Evolutionary conservation across 352 stramenopile species (phyloP).

Genomic region (Phytophthora rubi): DNA sequence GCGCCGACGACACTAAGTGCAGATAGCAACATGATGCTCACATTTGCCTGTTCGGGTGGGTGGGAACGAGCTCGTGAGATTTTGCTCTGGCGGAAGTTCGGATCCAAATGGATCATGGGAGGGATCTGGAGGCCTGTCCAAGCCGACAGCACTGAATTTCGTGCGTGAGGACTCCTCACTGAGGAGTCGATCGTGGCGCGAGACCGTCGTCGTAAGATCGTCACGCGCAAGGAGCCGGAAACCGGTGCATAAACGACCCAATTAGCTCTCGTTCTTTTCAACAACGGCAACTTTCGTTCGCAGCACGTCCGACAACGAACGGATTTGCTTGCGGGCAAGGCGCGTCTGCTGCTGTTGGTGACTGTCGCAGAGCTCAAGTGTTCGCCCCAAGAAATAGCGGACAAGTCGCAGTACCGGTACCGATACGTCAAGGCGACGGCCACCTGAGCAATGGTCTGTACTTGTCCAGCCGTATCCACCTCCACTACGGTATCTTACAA

Average conservation of each 20-base stretch:
- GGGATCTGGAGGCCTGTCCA: conserved; percentile 3
- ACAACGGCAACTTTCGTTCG: conserved; percentile 13
- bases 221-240: conserved; percentile 19
- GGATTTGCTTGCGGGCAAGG: not conserved
- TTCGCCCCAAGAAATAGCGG: not conserved
- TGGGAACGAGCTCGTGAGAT: not conserved
- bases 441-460: not conserved
- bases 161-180: too few relatives aligned
- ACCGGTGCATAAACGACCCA: not conserved
- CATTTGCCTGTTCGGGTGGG: not conserved
- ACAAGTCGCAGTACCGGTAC: not conserved
- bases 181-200: conserved; percentile 26
- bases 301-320: not conserved
- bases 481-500: not conserved
- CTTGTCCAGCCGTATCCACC: too few relatives aligned
- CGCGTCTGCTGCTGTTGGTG: conserved; percentile 2
- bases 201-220: conserved; percentile 31
- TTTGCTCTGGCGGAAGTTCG: not conserved
- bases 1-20: not conserved
- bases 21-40: not conserved
- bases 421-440: not conserved
- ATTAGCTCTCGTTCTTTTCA: conserved; percentile 11
- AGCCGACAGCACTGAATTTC: conserved; percentile 20
- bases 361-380: not conserved
- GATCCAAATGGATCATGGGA: not conserved